A percentile compares a stretch with the other conserved stretches of the same genome.
Evolutionary conservation across 1,139 yeast species (phyloP).

Genomic region (Waltiozyma sp.): DNA sequence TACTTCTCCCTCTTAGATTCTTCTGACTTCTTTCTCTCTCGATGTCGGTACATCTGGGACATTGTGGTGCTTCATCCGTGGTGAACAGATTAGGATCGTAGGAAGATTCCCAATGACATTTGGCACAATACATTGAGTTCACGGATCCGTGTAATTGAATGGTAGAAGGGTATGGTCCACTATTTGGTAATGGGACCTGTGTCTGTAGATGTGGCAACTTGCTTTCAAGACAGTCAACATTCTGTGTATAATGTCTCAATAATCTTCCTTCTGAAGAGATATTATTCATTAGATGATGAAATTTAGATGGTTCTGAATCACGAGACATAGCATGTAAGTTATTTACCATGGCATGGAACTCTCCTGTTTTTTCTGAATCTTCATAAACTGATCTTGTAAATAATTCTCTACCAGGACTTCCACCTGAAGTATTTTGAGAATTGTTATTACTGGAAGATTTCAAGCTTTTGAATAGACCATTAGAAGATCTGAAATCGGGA

Average conservation of each 20-base stretch:
- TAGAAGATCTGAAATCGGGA: constrained; percentile 76
- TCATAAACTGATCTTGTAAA: constrained; percentile 77
- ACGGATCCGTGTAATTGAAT: constrained; percentile 79
- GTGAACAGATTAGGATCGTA: constrained; percentile 31
- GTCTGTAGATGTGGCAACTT: constrained; percentile 36
- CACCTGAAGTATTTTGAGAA: constrained; percentile 20
- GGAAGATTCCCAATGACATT: constrained; percentile 44
- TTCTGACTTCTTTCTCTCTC: constrained; percentile 31
- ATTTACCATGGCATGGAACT: constrained; percentile 67
- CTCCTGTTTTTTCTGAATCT: constrained; percentile 43
- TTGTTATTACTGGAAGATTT: constrained; percentile 24
- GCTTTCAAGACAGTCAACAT: constrained; percentile 38
- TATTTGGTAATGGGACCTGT: constrained; percentile 29
- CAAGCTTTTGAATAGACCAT: constrained; percentile 63
- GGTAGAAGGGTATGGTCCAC: constrained; percentile 37
- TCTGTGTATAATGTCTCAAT: constrained; percentile 67
- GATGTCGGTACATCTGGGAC: constrained; percentile 44
- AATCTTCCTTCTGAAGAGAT: constrained; percentile 54
- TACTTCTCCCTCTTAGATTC: constrained; percentile 67
- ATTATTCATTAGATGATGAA: constrained; percentile 52
- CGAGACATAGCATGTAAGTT: constrained; percentile 48
- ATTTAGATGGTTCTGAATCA: constrained; percentile 57
- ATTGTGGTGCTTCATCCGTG: constrained; percentile 29
- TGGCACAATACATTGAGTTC: constrained; percentile 60
- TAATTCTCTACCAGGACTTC: constrained; percentile 63